Percentiles rank a stretch among this genome's conserved stretches.
Conservation (phyloP, 1,284 basidiomycete species). For the Ceratobasidium sp. region DNA sequence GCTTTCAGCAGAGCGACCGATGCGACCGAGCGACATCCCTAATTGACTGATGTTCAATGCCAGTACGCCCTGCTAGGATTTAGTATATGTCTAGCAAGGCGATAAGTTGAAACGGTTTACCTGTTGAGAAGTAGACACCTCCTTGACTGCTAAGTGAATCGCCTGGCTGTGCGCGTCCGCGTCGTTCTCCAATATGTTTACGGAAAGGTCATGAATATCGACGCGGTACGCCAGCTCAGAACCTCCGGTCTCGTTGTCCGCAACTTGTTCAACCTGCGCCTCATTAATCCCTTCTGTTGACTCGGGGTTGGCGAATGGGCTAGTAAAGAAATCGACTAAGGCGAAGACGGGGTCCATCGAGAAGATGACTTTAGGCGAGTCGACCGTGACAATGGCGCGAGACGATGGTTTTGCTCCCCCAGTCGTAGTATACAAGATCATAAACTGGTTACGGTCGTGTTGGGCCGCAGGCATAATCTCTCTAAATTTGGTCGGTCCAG, state of each 20-base stretch:
- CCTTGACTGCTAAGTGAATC: constrained; percentile 83
- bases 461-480: constrained; percentile 94
- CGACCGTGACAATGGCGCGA: constrained; percentile 85
- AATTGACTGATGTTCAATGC: constrained; percentile 83
- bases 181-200: constrained; percentile 90
- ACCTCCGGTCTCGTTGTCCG: constrained; percentile 48
- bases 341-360: constrained; percentile 93
- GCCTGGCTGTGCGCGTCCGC: constrained; percentile 82
- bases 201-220: constrained; percentile 90
- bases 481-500: constrained; percentile 84
- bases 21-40: constrained; percentile 93
- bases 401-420: constrained; percentile 64
- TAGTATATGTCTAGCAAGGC: constrained; percentile 11
- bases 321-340: constrained; percentile 83
- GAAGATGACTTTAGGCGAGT: constrained; percentile 93
- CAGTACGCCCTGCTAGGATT: constrained; percentile 67
- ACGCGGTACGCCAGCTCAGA: constrained; percentile 67
- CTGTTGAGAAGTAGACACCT: constrained; percentile 92
- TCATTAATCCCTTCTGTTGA: constrained; percentile 29
- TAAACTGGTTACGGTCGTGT: constrained; percentile 86
- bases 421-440: constrained; percentile 87
- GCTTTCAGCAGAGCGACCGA: constrained; percentile 84
- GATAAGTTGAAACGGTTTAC: constrained; percentile 51
- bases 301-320: constrained; percentile 56
- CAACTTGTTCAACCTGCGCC: constrained; percentile 35